These are phyloP conservation scores for Cladosporium phlei DNA, from an alignment of 2,329 filamentous ascomycete species.

Conservation along the genomic window DNA sequence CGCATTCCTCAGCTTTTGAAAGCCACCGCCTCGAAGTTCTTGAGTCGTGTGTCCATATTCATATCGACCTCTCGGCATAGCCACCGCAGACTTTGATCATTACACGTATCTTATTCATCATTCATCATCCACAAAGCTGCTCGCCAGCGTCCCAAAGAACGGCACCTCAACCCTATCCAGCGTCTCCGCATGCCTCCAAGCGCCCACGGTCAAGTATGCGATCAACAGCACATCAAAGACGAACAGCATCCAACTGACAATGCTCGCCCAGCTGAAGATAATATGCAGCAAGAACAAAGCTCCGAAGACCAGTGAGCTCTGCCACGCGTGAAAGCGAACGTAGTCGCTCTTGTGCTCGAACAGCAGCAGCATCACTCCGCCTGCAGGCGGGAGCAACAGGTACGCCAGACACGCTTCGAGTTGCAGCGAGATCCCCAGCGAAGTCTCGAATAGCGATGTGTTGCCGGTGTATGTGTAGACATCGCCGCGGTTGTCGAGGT, in stretches of 20 bases:
- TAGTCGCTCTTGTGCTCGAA: constrained; percentile 95
- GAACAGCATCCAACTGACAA: constrained; percentile 80
- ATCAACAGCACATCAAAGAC: constrained; percentile 71
- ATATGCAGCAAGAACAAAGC: constrained; percentile 69
- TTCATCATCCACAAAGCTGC: constrained; percentile 86
- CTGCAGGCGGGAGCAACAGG: constrained; percentile 75
- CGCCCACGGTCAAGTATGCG: constrained; percentile 67
- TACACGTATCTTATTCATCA: constrained; percentile 31
- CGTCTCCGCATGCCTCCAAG: constrained; percentile 74
- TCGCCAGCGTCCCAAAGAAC: constrained; percentile 78
- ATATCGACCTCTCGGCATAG: too few species aligned
- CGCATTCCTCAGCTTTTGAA: too few species aligned
- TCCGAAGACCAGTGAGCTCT: constrained; percentile 41
- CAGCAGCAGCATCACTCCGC: constrained; percentile 76
- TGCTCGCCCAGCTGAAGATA: constrained; percentile 76
- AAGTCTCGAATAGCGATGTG: constrained; percentile 69
- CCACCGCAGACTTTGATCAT: too few species aligned
- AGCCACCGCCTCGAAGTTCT: too few species aligned
- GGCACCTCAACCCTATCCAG: constrained; percentile 74
- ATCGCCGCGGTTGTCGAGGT: constrained; percentile 22
- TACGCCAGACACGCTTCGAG: constrained; percentile 91
- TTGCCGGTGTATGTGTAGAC: constrained; percentile 45
- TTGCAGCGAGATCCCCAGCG: constrained; percentile 77
- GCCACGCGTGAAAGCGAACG: constrained; percentile 96
- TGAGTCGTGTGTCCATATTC: too few species aligned